Conservation (phyloP, 345 rosid genomes). For the Eucalyptus cloeziana region DNA sequence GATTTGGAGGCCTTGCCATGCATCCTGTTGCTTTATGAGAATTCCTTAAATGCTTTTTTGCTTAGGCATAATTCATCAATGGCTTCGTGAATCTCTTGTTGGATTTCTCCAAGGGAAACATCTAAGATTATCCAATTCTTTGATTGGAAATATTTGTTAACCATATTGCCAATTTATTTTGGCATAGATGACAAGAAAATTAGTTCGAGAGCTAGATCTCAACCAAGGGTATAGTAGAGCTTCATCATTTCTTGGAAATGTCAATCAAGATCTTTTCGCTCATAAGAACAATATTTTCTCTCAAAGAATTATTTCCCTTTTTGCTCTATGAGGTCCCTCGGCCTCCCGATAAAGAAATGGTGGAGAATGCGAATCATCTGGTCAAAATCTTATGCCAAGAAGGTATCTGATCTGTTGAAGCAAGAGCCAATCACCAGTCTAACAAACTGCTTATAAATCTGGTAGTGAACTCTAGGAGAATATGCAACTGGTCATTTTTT, state of each 20-base stretch:
- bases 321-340: not conserved
- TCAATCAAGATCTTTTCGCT: not conserved
- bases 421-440: not conserved
- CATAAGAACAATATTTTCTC: not conserved
- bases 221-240: not conserved
- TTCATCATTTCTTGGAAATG: not conserved
- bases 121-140: no score
- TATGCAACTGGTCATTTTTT: not conserved
- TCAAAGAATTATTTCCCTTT: not conserved
- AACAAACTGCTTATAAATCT: rapidly evolving
- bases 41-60: not conserved
- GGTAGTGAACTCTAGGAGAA: not conserved
- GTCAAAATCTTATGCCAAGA: not conserved
- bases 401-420: not conserved
- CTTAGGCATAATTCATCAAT: not conserved
- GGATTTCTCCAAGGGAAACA: not conserved
- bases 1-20: not conserved
- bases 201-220: not conserved
- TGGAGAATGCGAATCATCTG: not conserved
- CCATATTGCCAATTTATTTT: not conserved
- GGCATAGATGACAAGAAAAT: not conserved
- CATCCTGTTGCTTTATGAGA: not conserved
- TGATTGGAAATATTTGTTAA: not conserved
- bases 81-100: not conserved
- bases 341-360: not conserved